Evolutionary conservation across 345 rosid genomes (phyloP).

Genomic region (Eucalyptus fibrosa): DNA sequence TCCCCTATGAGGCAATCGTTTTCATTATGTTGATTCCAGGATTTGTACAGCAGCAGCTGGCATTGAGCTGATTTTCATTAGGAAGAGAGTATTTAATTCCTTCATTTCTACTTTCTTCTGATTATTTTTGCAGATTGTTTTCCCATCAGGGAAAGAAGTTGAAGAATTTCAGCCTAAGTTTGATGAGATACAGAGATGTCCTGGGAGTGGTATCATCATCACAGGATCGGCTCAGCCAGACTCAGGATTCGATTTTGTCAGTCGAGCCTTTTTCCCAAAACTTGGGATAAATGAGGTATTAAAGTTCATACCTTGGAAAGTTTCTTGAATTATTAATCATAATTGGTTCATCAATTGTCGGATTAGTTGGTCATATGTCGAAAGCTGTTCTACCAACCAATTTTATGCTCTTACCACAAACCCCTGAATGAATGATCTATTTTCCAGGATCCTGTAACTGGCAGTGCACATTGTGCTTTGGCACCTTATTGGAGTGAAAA

Average conservation of each 20-base stretch:
- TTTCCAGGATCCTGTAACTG: constrained; percentile 71
- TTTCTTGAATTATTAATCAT: not conserved
- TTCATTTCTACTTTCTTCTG: not conserved
- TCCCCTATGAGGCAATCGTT: not conserved
- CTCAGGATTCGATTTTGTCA: constrained; percentile 50
- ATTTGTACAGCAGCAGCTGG: not conserved
- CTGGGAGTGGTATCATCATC: constrained; percentile 45
- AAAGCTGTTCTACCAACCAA: not conserved
- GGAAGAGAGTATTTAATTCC: not conserved
- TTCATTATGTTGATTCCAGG: not conserved
- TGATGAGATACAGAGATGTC: constrained; percentile 36
- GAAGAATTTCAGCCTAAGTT: constrained; percentile 28
- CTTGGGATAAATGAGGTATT: constrained; percentile 54
- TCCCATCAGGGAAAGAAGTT: constrained; percentile 54
- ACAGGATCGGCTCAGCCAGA: constrained; percentile 39
- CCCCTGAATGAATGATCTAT: not conserved
- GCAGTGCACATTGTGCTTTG: constrained; percentile 74
- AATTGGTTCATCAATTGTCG: not conserved
- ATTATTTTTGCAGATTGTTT: constrained; percentile 29
- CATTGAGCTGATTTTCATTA: not conserved
- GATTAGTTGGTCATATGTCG: not conserved
- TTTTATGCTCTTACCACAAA: not conserved
- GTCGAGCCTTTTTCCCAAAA: constrained; percentile 64
- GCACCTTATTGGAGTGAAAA: constrained; percentile 63
- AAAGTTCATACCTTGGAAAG: not conserved